A percentile compares a stretch with the other conserved stretches of the same genome.
Evolutionary conservation across 352 stramenopile species (phyloP).

Genomic region (Phytophthora tentaculata): DNA sequence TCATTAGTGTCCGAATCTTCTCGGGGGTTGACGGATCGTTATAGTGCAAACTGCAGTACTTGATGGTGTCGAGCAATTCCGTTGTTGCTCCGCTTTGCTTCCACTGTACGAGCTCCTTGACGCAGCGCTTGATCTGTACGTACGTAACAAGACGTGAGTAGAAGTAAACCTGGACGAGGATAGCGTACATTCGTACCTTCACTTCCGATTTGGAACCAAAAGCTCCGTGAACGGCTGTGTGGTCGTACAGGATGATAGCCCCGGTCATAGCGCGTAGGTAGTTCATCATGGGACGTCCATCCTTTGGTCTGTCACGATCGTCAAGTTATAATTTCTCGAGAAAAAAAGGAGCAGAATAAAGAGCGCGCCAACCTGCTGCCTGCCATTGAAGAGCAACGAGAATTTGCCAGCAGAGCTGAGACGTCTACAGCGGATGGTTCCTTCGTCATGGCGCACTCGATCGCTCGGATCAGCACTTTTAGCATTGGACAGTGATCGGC

Average conservation of each 20-base stretch:
- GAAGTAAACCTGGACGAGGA: not conserved
- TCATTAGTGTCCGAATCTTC: slow-evolving; percentile 53
- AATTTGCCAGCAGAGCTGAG: slow-evolving; percentile 56
- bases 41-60: slow-evolving; percentile 62
- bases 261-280: slow-evolving; percentile 61
- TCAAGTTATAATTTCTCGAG: not conserved
- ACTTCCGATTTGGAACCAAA: slow-evolving; percentile 65
- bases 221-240: slow-evolving; percentile 48
- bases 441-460: slow-evolving; percentile 46
- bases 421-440: slow-evolving; percentile 43
- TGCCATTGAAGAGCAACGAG: slow-evolving; percentile 44
- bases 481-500: slow-evolving; percentile 67
- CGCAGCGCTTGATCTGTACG: slow-evolving; percentile 60
- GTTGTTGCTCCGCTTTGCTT: slow-evolving; percentile 39
- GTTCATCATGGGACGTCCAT: slow-evolving; percentile 48
- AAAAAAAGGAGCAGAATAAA: not conserved
- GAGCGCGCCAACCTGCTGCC: slow-evolving; percentile 17
- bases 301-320: slow-evolving; percentile 35
- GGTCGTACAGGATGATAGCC: slow-evolving; percentile 68
- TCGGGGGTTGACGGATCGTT: slow-evolving; percentile 54
- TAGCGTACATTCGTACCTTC: slow-evolving; percentile 39
- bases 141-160: not conserved
- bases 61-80: slow-evolving; percentile 58
- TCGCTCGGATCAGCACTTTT: slow-evolving; percentile 53
- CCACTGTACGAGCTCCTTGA: slow-evolving; percentile 58